Conservation (phyloP, 1,139 yeast species). For the Pichia sp. region DNA sequence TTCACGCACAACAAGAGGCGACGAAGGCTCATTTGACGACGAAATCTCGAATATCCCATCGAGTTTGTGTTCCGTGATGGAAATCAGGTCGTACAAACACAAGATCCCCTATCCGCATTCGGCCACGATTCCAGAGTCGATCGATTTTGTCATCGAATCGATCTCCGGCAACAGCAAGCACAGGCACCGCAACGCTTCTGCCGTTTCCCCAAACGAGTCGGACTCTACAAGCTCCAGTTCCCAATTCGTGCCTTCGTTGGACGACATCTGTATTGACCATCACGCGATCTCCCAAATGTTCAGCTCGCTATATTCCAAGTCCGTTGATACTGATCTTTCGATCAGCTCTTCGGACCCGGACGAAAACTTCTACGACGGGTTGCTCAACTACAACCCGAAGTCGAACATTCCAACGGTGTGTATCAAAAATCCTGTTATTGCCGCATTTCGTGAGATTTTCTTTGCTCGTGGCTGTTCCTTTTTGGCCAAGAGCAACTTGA, state of each 20-base stretch:
- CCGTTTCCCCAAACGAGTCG: not conserved
- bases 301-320: slow-evolving; percentile 19
- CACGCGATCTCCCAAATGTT: slow-evolving; percentile 24
- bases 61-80: slow-evolving; percentile 26
- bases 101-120: slow-evolving; percentile 13
- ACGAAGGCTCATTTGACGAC: slow-evolving; percentile 2
- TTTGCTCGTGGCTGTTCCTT: slow-evolving; percentile 39
- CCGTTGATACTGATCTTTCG: slow-evolving; percentile 10
- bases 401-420: slow-evolving; percentile 6
- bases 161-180: not conserved
- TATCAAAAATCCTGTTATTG: slow-evolving; percentile 22
- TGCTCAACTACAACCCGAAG: slow-evolving; percentile 20
- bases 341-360: slow-evolving; percentile 2
- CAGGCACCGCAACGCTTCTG: not conserved
- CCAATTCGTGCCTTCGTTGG: not conserved
- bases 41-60: slow-evolving; percentile 23
- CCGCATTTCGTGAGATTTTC: slow-evolving; percentile 34
- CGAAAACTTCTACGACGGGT: slow-evolving; percentile 26
- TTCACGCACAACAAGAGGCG: not conserved
- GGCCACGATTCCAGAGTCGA: slow-evolving; percentile 13
- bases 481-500: slow-evolving; percentile 31
- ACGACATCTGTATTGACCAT: slow-evolving; percentile 10
- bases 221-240: not conserved
- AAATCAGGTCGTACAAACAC: slow-evolving; percentile 23
- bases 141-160: slow-evolving; percentile 13